These are phyloP conservation scores for Echinosphaeria canescens DNA, from an alignment of 2,329 filamentous ascomycete species.

Conservation along the genomic window DNA sequence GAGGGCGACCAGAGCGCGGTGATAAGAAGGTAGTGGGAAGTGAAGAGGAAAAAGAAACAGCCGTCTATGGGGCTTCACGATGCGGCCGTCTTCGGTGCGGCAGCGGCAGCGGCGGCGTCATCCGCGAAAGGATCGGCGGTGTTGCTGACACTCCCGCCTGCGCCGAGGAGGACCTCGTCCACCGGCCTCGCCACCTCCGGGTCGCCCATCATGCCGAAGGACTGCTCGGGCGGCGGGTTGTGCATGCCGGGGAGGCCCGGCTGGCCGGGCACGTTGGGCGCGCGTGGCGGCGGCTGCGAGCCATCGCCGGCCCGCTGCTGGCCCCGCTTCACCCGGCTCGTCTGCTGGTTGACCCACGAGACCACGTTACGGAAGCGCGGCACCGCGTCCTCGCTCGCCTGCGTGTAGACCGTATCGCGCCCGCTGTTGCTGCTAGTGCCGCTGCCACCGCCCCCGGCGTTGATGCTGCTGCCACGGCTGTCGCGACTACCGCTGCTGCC, in stretches of 20 bases:
- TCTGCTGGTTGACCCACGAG: slow-evolving; percentile 46
- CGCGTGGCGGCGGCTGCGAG: slow-evolving; percentile 9
- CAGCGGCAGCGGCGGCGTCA: too few species aligned
- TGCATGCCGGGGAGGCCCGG: slow-evolving; percentile 11
- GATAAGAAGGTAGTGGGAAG: too few species aligned
- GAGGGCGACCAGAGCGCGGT: too few species aligned
- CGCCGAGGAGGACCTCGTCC: too few species aligned
- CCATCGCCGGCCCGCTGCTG: slow-evolving; percentile 12
- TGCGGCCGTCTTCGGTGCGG: too few species aligned
- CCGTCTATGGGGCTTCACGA: too few species aligned
- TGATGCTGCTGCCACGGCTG: too few species aligned
- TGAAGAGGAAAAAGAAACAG: too few species aligned
- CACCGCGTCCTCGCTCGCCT: slow-evolving; percentile 27
- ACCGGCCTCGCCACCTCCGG: slow-evolving; percentile 21
- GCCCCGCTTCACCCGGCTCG: slow-evolving; percentile 25
- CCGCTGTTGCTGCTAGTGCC: slow-evolving; percentile 8
- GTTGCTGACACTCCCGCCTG: too few species aligned
- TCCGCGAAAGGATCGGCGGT: too few species aligned
- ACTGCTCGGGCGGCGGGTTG: slow-evolving; percentile 19
- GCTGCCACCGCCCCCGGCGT: slow-evolving; percentile 2
- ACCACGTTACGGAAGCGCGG: slow-evolving; percentile 33
- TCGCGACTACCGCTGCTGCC: too few species aligned
- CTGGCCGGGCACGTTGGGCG: slow-evolving; percentile 17
- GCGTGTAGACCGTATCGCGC: slow-evolving; percentile 29
- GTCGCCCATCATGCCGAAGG: slow-evolving; percentile 26